These are phyloP conservation scores for Penicillium sp. DNA, from an alignment of 2,329 filamentous ascomycete genomes.

Conservation along the genomic window DNA sequence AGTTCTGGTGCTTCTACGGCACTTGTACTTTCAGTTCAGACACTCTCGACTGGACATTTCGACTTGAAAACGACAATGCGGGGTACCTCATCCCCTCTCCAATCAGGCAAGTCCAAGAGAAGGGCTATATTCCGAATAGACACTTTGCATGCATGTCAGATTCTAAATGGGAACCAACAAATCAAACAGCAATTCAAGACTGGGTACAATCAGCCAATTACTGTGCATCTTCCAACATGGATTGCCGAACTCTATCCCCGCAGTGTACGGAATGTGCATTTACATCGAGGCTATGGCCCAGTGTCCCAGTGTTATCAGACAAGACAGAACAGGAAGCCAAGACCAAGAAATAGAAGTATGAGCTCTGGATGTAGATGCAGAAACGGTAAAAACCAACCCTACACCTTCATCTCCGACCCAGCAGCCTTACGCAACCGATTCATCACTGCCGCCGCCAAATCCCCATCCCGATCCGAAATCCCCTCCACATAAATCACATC, in stretches of 20 bases:
- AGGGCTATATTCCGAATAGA: not conserved
- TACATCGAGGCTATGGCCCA: not conserved
- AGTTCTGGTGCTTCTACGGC: too few species aligned
- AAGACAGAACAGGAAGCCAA: not conserved
- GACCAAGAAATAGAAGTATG: not conserved
- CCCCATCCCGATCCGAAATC: slow-evolving; percentile 68
- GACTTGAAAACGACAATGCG: not conserved
- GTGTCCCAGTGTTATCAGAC: not conserved
- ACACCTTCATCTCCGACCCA: slow-evolving; percentile 54
- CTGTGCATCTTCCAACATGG: too few species aligned
- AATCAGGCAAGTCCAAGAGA: slow-evolving; percentile 8
- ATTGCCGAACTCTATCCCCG: slow-evolving; percentile 1
- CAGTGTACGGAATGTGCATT: slow-evolving; percentile 12
- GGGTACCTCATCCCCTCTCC: not conserved
- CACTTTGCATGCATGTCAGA: not conserved
- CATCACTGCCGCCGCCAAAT: slow-evolving; percentile 85
- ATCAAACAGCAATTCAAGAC: too few species aligned
- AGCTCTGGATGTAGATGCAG: not conserved
- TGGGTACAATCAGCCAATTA: too few species aligned
- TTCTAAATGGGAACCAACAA: not conserved
- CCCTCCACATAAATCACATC: slow-evolving; percentile 91
- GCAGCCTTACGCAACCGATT: slow-evolving; percentile 80
- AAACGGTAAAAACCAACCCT: slow-evolving; percentile 23
- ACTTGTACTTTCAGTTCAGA: too few species aligned
- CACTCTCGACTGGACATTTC: too few species aligned